Conservation (phyloP, 2,329 filamentous ascomycete species). For the Dendryphion nanum region DNA sequence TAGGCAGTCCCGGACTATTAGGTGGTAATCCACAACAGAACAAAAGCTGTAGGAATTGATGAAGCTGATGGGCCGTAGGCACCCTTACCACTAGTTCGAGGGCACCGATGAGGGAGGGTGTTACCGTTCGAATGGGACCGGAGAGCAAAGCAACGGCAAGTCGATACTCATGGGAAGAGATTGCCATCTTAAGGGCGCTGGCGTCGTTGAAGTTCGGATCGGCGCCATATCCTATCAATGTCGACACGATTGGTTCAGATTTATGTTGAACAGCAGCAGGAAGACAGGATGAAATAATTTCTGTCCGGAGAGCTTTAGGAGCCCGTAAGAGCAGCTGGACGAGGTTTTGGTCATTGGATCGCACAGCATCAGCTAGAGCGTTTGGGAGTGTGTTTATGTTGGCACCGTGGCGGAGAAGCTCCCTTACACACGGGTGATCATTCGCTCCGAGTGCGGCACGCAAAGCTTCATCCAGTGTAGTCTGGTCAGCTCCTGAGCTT, state of each 20-base stretch:
- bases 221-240: slow-evolving; percentile 33
- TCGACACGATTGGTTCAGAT: slow-evolving; percentile 25
- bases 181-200: slow-evolving; percentile 30
- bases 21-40: slow-evolving; percentile 34
- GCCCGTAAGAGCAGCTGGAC: slow-evolving; percentile 30
- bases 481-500: slow-evolving; percentile 34
- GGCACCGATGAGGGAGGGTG: slow-evolving; percentile 24
- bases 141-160: slow-evolving; percentile 27
- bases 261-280: slow-evolving; percentile 30
- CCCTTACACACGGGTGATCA: slow-evolving; percentile 31
- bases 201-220: slow-evolving; percentile 36
- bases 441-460: slow-evolving; percentile 32
- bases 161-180: slow-evolving; percentile 29
- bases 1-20: slow-evolving; percentile 22
- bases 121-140: slow-evolving; percentile 22
- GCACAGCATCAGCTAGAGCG: slow-evolving; percentile 28
- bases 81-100: slow-evolving; percentile 29
- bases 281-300: slow-evolving; percentile 33
- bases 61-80: slow-evolving; percentile 23
- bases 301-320: slow-evolving; percentile 28
- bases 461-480: slow-evolving; percentile 32
- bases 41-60: slow-evolving; percentile 30
- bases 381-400: slow-evolving; percentile 32
- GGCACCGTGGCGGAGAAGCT: slow-evolving; percentile 34
- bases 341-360: slow-evolving; percentile 29